Base-by-base conservation (phyloP, 768 basidiomycete species). In the Paxillus involutus region DNA sequence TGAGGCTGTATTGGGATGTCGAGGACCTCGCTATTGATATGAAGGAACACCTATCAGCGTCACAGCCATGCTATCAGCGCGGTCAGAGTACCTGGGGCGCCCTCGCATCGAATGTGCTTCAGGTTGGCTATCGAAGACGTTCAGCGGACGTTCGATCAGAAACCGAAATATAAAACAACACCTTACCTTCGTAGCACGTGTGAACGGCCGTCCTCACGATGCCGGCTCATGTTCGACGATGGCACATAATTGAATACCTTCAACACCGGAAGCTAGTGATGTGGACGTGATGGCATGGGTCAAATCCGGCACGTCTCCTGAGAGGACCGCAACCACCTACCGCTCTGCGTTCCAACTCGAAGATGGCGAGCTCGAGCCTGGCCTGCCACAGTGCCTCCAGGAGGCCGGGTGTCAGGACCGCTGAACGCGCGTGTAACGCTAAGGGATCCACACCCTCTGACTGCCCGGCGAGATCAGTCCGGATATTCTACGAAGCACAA, bases 311-410 rank as follows among this genome's bases (percentile, higher is more conserved):
- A 12, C n/a, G 3, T 44, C 16, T 13, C 2, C 24, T 42, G 14
- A 21, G 26, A 39, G 5, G 6, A 30, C 16, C 14, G 13, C 29
- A 8, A 17, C 24, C 39, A 65, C 63, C 10, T 49, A 65, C 63
- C 53, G 52, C 60, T 56, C 52, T 59, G 35, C 63, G 60, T n/a
- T 65, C 63, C 4, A 65, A 32, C 29, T 43, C 17, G 52, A 60
- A 64, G 45, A 65, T 58, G 5, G 56, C 63, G 3, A 55, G 44
- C 32, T 63, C 55, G 26, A 65, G 58, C 6, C 58, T 56, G 40
- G 57, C 13, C 37, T 46, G 49, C 63, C 63, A 65, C 14, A 64
- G 51, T 10, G 47, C 53, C 10, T 46, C 56, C n/a, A 64, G 45
- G 29, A 57, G 55, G 19, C 59, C 49, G 6, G 63, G 55, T 16